phyloP scores from a whole-genome alignment of 352 stramenopile genomes.

The Elongisporangium undulatum region DNA sequence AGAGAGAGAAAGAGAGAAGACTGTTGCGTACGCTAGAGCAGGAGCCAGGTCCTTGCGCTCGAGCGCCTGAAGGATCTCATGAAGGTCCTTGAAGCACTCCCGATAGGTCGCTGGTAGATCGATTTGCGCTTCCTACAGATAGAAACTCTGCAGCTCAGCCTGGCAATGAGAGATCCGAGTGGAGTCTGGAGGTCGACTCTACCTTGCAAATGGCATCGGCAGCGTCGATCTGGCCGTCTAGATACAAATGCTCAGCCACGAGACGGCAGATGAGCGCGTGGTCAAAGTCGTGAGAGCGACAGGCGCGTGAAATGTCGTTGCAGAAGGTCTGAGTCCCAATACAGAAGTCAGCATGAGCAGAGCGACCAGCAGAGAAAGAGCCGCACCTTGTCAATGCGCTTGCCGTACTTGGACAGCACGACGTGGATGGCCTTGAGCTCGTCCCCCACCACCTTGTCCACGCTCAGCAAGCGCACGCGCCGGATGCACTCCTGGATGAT shows the following conservation, averaged over 20 bases:
- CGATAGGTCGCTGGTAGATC: conserved; percentile 44
- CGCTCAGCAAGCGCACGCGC: conserved; percentile 55
- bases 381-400: conserved; percentile 79
- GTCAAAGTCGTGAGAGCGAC: conserved; percentile 51
- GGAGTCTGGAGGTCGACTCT: background rate
- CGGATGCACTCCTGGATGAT: conserved; percentile 65
- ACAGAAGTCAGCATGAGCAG: conserved; percentile 1
- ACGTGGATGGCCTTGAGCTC: conserved; percentile 70
- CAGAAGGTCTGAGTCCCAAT: conserved; percentile 39
- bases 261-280: conserved; percentile 59
- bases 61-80: conserved; percentile 59
- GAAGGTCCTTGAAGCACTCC: conserved; percentile 65
- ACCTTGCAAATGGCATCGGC: conserved; percentile 70
- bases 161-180: background rate
- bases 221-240: conserved; percentile 70
- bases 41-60: conserved; percentile 58
- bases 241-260: conserved; percentile 75
- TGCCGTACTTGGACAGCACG: conserved; percentile 70
- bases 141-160: background rate
- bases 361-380: background rate
- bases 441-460: conserved; percentile 64
- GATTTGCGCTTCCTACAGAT: conserved; percentile 48
- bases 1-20: background rate
- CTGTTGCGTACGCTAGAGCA: conserved; percentile 49
- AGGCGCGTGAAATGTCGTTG: conserved; percentile 66